A percentile compares a stretch with the other conserved stretches of the same genome.
These are phyloP conservation scores for Amphirosellinia nigrospora DNA, from an alignment of 495 filamentous ascomycete species.

Conservation along the genomic window DNA sequence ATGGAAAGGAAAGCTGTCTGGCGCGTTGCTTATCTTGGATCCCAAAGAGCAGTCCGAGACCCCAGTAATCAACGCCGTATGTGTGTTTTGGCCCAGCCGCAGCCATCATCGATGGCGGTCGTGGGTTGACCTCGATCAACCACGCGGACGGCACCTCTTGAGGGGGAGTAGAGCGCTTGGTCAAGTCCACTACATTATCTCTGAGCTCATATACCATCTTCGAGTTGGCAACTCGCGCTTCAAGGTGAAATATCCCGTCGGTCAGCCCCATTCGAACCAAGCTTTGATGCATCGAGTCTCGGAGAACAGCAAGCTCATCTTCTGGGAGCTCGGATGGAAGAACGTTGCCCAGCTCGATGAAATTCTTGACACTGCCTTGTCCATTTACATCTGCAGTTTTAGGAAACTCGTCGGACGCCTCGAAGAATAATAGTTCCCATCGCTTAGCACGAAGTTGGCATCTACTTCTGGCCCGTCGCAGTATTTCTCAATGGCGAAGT, in stretches of 20 bases:
- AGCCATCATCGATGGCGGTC: slow-evolving; percentile 43
- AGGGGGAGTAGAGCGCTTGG: background rate
- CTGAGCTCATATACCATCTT: slow-evolving; percentile 22
- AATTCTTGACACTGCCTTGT: slow-evolving; percentile 29
- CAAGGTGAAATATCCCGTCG: slow-evolving; percentile 5
- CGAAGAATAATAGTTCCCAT: slow-evolving; percentile 55
- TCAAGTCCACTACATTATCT: slow-evolving; percentile 32
- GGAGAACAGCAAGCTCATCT: slow-evolving; percentile 35
- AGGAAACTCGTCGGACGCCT: slow-evolving; percentile 55
- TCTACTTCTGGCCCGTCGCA: slow-evolving; percentile 53
- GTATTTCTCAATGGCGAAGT: background rate
- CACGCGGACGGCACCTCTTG: slow-evolving; percentile 28
- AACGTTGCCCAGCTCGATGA: slow-evolving; percentile 38
- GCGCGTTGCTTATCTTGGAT: background rate
- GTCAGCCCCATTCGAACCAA: slow-evolving; percentile 22
- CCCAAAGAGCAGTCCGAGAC: background rate
- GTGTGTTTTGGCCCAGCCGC: slow-evolving; percentile 38
- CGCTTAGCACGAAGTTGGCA: slow-evolving; percentile 51
- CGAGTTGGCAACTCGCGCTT: slow-evolving; percentile 44
- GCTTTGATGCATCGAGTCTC: slow-evolving; percentile 32
- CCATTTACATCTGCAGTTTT: slow-evolving; percentile 37
- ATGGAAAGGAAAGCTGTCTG: background rate
- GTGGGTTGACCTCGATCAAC: slow-evolving; percentile 50
- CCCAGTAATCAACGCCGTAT: slow-evolving; percentile 52
- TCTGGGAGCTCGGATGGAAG: slow-evolving; percentile 40